Evolutionary conservation across 768 basidiomycete genomes (phyloP), one percentile per base, ranked within the genome.

Genomic region (Kockovaella imperatae): DNA sequence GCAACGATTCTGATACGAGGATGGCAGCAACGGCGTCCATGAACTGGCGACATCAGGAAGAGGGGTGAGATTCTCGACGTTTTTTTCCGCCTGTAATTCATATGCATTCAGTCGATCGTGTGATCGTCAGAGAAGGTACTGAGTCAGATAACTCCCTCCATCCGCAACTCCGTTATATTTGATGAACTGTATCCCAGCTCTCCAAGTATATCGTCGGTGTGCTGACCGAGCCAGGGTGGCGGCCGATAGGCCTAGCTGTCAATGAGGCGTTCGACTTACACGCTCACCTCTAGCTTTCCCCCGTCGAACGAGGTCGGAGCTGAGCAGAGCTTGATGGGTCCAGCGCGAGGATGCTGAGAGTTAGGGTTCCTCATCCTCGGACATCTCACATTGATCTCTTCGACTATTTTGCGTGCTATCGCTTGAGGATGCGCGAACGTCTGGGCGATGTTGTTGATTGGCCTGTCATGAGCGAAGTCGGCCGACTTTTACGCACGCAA

Each of bases 381-480:
- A 30, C 36, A 23, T 71, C 79, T 70, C 66, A 86, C 87, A 56
- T 88, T 80, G 42, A 93, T 78, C 59, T 89, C 86, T 23, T 84
- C 78, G 0, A 80, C 80, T 32, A 85, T 78, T 43, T 77, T 74
- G 41, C 91, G 78, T 24, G 89, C 88, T 32, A 82, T 62, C 1
- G 86, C 87, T 74, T 87, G 77, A 5, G 88, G 87, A 70, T 95
- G 91, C 28, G 80, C 79, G 62, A 95, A 96, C 3, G 91, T 89
- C 69, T 89, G 81, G 50, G 77, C 65, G 51, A 96, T 87, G 57
- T 87, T 83, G 68, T 95, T 95, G 74, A 96, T 93, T 15, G 91
- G 91, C 25, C 64, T 66, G 25, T 2, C n/a, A 17, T 24, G 2
- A 45, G 47, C 43, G 10, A n/a, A 46, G 54, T 44, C 8, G 15